Evolutionary conservation across 805 yeast species (phyloP).

Genomic region (Metschnikowia similis): DNA sequence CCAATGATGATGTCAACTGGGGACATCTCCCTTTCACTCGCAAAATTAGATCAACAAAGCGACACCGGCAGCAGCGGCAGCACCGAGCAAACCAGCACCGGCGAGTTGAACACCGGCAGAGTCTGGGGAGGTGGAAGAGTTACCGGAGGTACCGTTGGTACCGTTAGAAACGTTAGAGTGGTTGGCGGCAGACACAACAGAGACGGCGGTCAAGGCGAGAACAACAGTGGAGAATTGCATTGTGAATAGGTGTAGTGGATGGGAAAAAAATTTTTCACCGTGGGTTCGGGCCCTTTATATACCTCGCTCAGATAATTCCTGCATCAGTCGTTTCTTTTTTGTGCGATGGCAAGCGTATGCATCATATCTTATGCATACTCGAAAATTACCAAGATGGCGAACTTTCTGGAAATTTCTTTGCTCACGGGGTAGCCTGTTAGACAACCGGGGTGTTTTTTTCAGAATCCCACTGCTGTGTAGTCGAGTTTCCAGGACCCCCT

Average conservation of each 20-base stretch:
- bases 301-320: conserved; percentile 4
- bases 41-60: conserved; percentile 36
- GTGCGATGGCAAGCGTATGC: conserved; percentile 1
- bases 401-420: background rate
- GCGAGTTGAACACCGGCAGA: conserved; percentile 33
- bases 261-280: background rate
- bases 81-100: conserved; percentile 29
- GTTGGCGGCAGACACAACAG: conserved; percentile 36
- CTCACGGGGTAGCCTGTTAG: no score
- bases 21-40: conserved; percentile 2
- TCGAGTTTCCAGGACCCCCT: no score
- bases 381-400: background rate
- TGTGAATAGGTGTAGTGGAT: conserved; percentile 10
- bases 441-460: background rate
- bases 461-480: no score
- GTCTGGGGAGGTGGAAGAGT: conserved; percentile 22
- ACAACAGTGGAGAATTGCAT: conserved; percentile 39
- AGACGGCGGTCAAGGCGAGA: conserved; percentile 35
- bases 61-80: conserved; percentile 30
- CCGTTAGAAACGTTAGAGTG: conserved; percentile 17
- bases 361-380: background rate
- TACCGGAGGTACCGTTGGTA: conserved; percentile 11
- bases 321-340: conserved; percentile 8
- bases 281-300: conserved; percentile 7
- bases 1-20: background rate